Percentiles rank a stretch among this genome's conserved stretches.
phyloP scores from a whole-genome alignment of 2,329 filamentous ascomycete genomes.

The Nemania sp. region DNA sequence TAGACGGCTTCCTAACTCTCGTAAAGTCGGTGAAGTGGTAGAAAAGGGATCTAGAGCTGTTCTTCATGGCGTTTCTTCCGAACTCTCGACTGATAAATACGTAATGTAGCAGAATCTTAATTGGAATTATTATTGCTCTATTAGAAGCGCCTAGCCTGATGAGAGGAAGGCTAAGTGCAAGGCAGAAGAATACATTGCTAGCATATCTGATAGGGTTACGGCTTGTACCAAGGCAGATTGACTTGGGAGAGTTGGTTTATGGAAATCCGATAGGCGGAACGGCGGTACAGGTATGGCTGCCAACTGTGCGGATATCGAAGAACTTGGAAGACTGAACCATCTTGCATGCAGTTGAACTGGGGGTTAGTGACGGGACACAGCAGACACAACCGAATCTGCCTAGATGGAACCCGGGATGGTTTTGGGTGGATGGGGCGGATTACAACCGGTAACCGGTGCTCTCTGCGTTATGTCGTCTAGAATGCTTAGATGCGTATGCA shows the following conservation, averaged over 20 bases:
- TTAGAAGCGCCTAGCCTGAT: conserved; percentile 3
- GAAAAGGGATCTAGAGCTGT: neutral
- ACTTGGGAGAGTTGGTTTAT: conserved; percentile 15
- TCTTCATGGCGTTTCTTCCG: neutral
- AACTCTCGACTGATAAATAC: conserved; percentile 5
- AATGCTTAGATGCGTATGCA: conserved; percentile 37
- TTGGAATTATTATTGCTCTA: conserved; percentile 1
- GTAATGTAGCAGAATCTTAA: conserved; percentile 11
- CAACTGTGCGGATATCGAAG: conserved; percentile 40
- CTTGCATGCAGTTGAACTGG: conserved; percentile 46
- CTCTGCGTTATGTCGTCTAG: conserved; percentile 35
- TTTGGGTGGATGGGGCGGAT: conserved; percentile 45
- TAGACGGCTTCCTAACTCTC: conserved; percentile 9
- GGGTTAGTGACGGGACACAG: conserved; percentile 48
- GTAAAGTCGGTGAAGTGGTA: conserved; percentile 9
- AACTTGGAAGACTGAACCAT: conserved; percentile 44
- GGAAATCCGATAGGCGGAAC: conserved; percentile 17
- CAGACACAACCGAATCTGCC: conserved; percentile 42
- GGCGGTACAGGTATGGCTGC: conserved; percentile 41
- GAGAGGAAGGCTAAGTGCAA: conserved; percentile 25
- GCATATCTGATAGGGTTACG: conserved; percentile 14
- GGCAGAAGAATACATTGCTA: conserved; percentile 14
- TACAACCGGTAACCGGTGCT: conserved; percentile 28
- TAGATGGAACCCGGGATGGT: conserved; percentile 44
- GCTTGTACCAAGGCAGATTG: conserved; percentile 21